Percentiles rank a stretch among this genome's conserved stretches.
phyloP scores from a whole-genome alignment of 257 asterid species.

The Catharanthus roseus region DNA sequence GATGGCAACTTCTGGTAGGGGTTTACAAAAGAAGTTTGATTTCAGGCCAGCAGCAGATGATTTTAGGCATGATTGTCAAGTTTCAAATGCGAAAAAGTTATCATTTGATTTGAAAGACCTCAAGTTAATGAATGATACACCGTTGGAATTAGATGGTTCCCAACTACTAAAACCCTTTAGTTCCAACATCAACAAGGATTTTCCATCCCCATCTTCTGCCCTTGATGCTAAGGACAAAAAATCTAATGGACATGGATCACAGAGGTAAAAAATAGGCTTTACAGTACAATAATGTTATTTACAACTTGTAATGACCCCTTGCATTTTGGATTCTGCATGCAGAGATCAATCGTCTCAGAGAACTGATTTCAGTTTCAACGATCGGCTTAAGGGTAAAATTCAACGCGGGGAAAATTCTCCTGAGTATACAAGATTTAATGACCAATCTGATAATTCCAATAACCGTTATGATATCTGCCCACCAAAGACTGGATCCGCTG shows the following conservation, averaged over 20 bases:
- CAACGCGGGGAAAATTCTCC: conserved; percentile 23
- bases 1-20: not conserved
- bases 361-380: not conserved
- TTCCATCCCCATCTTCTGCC: not conserved
- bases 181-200: conserved; percentile 1
- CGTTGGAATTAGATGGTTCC: not conserved
- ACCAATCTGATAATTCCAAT: conserved; percentile 20
- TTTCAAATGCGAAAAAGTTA: not conserved
- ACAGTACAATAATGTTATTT: not conserved
- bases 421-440: conserved; percentile 20
- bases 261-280: not conserved
- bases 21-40: not conserved
- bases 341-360: not conserved
- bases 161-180: not conserved
- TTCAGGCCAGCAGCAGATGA: not conserved
- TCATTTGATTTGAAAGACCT: not conserved
- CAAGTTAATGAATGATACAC: not conserved
- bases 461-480: conserved; percentile 51
- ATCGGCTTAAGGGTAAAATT: conserved; percentile 14
- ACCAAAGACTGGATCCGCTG: conserved; percentile 14
- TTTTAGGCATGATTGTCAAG: not conserved
- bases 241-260: not conserved
- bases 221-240: not conserved
- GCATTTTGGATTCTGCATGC: not conserved
- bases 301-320: not conserved